A percentile compares a stretch with the other conserved stretches of the same genome.
phyloP scores from a whole-genome alignment of 352 stramenopile species.

The Phytophthora fragariae region DNA sequence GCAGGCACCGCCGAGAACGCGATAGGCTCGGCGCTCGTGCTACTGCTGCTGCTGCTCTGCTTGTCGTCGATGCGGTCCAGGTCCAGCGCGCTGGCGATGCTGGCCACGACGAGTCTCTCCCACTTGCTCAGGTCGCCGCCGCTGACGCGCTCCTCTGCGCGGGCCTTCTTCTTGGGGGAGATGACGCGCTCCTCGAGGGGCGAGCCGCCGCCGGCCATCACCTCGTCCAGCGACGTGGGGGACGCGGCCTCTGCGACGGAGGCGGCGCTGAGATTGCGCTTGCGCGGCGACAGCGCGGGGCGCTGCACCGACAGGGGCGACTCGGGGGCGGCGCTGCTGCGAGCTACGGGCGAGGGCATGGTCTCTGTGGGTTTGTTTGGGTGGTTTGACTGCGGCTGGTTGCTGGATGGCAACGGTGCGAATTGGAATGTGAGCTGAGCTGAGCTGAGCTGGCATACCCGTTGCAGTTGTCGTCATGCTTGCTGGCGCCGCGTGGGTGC shows the following conservation, averaged over 20 bases:
- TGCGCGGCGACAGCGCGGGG: slow-evolving; percentile 48
- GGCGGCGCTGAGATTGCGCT: slow-evolving; percentile 54
- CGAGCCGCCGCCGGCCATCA: slow-evolving; percentile 6
- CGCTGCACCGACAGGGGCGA: slow-evolving; percentile 49
- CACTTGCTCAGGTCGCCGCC: slow-evolving; percentile 41
- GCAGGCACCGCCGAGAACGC: slow-evolving; percentile 34
- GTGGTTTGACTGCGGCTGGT: neutral
- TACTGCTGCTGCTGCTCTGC: slow-evolving; percentile 11
- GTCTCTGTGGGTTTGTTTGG: neutral
- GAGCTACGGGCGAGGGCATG: slow-evolving; percentile 23
- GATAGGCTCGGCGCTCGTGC: slow-evolving; percentile 39
- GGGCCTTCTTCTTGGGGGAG: slow-evolving; percentile 59
- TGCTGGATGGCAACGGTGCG: slow-evolving; percentile 13
- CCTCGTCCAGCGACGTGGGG: slow-evolving; percentile 55
- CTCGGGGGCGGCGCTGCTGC: slow-evolving; percentile 18
- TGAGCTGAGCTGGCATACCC: neutral
- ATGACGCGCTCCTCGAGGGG: slow-evolving; percentile 41
- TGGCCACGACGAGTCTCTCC: slow-evolving; percentile 37
- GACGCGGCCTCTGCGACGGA: slow-evolving; percentile 6
- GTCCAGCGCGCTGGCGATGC: slow-evolving; percentile 34
- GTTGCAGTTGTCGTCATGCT: slow-evolving; percentile 27
- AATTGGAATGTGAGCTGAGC: slow-evolving; percentile 37
- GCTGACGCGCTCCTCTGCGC: slow-evolving; percentile 23
- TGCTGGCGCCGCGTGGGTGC: neutral
- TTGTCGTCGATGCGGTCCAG: slow-evolving; percentile 24